Conservation (phyloP, 1,284 basidiomycete species). For the Tranzscheliella williamsii region DNA sequence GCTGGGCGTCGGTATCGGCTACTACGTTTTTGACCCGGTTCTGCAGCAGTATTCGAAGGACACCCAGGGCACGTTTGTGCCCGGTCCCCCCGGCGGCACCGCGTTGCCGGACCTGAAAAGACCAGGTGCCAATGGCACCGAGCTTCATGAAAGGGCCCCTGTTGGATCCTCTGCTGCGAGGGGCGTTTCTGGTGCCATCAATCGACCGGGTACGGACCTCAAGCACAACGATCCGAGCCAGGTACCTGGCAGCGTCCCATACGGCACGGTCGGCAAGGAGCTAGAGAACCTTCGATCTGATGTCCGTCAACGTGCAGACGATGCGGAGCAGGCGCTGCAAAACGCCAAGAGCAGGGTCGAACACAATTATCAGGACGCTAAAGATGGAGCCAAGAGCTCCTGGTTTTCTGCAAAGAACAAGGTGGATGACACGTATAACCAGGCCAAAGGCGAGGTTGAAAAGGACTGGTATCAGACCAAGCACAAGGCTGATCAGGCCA, state of each 20-base stretch:
- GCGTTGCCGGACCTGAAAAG: conserved; percentile 32
- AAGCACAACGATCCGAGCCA: conserved; percentile 21
- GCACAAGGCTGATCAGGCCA: conserved; percentile 8
- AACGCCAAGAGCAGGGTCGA: conserved; percentile 21
- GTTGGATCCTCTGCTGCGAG: conserved; percentile 34
- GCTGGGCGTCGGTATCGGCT: conserved; percentile 38
- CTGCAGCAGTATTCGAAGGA: conserved; percentile 37
- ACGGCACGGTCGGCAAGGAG: conserved; percentile 34
- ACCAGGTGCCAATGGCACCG: conserved; percentile 10
- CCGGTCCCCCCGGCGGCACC: conserved; percentile 23
- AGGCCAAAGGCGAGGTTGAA: conserved; percentile 1
- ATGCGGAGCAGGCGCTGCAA: conserved; percentile 1
- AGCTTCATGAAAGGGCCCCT: conserved; percentile 33
- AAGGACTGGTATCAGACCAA: conserved; percentile 1
- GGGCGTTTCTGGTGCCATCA: conserved; percentile 24
- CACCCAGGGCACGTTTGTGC: conserved; percentile 32
- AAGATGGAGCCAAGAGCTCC: conserved; percentile 7
- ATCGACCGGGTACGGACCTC: conserved; percentile 32
- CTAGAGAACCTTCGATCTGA: conserved; percentile 15
- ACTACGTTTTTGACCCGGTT: conserved; percentile 43
- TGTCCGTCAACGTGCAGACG: conserved; percentile 5
- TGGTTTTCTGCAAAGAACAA: conserved; percentile 12
- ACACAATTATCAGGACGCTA: conserved; percentile 9
- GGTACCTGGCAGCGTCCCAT: conserved; percentile 22
- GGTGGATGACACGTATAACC: neutral